Conservation (phyloP, 1,284 basidiomycete species). For the Laetiporus sulphureus region DNA sequence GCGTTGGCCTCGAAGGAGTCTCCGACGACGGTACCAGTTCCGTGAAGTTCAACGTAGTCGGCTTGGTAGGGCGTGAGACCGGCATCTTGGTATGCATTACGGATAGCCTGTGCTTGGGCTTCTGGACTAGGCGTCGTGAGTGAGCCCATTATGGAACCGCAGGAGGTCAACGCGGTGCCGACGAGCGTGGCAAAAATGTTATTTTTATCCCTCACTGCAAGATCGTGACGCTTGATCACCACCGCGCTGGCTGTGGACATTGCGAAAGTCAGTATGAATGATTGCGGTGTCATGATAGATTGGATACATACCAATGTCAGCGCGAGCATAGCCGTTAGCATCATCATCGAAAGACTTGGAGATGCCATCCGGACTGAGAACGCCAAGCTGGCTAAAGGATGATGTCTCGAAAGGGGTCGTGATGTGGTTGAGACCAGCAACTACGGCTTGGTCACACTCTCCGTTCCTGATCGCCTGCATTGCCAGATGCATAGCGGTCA, state of each 20-base stretch:
- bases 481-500: slow-evolving; percentile 15
- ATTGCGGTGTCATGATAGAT: too few relatives aligned
- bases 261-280: too few relatives aligned
- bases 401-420: slow-evolving; percentile 21
- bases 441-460: slow-evolving; percentile 14
- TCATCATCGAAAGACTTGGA: slow-evolving; percentile 15
- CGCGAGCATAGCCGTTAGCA: slow-evolving; percentile 10
- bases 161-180: slow-evolving; percentile 25
- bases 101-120: slow-evolving; percentile 24
- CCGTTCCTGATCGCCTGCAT: slow-evolving; percentile 11
- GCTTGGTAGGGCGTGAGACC: slow-evolving; percentile 21
- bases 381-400: slow-evolving; percentile 26
- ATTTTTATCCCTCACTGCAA: slow-evolving; percentile 19
- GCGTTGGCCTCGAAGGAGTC: slow-evolving; percentile 13
- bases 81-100: slow-evolving; percentile 22
- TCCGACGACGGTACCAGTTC: slow-evolving; percentile 14
- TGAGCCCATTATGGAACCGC: slow-evolving; percentile 24
- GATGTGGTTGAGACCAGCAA: slow-evolving; percentile 21
- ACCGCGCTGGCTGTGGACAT: slow-evolving; percentile 20
- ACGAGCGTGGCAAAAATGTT: slow-evolving; percentile 23
- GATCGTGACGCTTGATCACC: slow-evolving; percentile 25
- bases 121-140: slow-evolving; percentile 27
- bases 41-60: slow-evolving; percentile 15
- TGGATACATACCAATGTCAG: slow-evolving; percentile 3
- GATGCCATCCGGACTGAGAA: slow-evolving; percentile 12